Evolutionary conservation across 768 basidiomycete genomes (phyloP), one percentile per base, ranked within the genome.

Genomic region (Hortiboletus campestris): DNA sequence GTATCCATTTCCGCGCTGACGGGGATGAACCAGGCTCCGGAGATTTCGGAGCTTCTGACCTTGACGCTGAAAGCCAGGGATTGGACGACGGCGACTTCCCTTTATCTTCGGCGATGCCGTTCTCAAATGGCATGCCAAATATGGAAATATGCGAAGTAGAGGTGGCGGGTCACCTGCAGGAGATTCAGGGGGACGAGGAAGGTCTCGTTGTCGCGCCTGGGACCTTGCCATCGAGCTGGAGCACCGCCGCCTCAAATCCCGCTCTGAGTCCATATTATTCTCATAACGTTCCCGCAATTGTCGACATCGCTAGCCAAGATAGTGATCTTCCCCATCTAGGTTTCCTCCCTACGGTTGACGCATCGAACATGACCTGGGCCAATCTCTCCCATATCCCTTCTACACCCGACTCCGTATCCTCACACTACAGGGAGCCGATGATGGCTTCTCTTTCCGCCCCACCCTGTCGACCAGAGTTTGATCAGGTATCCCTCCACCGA

Each of bases 381-480:
- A 41, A 58, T 20, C 56, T 61, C 48, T 49, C 64, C 31, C 63
- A 61, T 17, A 36, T 57, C n/a, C 44, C 59, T 38, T 22, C 59
- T 28, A 36, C 51, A n/a, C 48, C 63, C 0, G 63, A 64, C 29
- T 40, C 75, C 29, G 72, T 56, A 4, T 55, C 63, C 25, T 42
- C 62, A 1, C 62, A 79, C 12, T 76, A 76, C 28, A 76, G 72
- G 58, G 73, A 78, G 32, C 73, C 79, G 0, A 80, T 84, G 25
- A 72, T 84, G 51, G 31, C 47, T 0, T 64, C 70, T 10, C 55
- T 70, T 20, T 86, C 87, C 11, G 86, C 86, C 2, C 85, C 89
- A 14, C 82, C 87, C 39, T 84, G 86, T 63, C 84, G 86, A 68
- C 79, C 80, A 45, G 75, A 75, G 11, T 89, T 89, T 51, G 88